These are phyloP conservation scores for Ophiostoma triangulosporum DNA, from an alignment of 2,329 filamentous ascomycete species.

Conservation along the genomic window DNA sequence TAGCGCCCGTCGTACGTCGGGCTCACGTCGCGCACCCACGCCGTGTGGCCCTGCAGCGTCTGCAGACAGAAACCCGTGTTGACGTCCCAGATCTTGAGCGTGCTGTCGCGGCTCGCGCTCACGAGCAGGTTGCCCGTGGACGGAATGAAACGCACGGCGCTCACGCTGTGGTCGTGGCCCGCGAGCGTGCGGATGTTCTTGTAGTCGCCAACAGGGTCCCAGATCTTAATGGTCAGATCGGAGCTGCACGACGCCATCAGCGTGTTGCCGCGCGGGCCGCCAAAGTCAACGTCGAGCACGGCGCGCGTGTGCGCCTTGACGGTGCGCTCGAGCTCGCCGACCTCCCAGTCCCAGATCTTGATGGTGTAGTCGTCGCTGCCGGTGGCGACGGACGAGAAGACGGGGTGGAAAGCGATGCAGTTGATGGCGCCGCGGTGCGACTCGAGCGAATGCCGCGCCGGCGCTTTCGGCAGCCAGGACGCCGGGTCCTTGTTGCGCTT, in stretches of 20 bases:
- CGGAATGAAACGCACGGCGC: conserved; percentile 74
- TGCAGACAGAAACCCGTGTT: conserved; percentile 86
- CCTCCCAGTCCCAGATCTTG: conserved; percentile 95
- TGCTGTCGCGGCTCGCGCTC: conserved; percentile 73
- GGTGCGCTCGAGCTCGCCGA: conserved; percentile 79
- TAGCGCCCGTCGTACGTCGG: conserved; percentile 74
- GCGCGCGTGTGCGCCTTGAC: conserved; percentile 86
- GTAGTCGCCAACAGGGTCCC: conserved; percentile 86
- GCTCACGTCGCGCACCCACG: conserved; percentile 82
- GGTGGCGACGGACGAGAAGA: conserved; percentile 80
- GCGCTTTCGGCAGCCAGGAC: conserved; percentile 74
- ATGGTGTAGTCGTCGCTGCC: conserved; percentile 88
- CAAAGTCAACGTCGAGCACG: conserved; percentile 80
- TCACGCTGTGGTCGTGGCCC: conserved; percentile 87
- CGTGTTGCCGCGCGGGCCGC: conserved; percentile 66
- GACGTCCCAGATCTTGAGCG: conserved; percentile 81
- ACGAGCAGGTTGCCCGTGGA: conserved; percentile 76
- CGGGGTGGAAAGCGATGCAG: conserved; percentile 81
- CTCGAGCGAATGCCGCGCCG: conserved; percentile 68
- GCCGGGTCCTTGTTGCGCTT: conserved; percentile 71
- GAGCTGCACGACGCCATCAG: conserved; percentile 72
- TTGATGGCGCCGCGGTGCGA: conserved; percentile 72
- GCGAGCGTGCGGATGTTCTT: conserved; percentile 87
- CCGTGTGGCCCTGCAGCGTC: conserved; percentile 72
- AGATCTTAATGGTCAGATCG: conserved; percentile 87